Evolutionary conservation across 2,329 filamentous ascomycete species (phyloP), one percentile per base, ranked within the genome.

Genomic region (Colletotrichum filicis): DNA sequence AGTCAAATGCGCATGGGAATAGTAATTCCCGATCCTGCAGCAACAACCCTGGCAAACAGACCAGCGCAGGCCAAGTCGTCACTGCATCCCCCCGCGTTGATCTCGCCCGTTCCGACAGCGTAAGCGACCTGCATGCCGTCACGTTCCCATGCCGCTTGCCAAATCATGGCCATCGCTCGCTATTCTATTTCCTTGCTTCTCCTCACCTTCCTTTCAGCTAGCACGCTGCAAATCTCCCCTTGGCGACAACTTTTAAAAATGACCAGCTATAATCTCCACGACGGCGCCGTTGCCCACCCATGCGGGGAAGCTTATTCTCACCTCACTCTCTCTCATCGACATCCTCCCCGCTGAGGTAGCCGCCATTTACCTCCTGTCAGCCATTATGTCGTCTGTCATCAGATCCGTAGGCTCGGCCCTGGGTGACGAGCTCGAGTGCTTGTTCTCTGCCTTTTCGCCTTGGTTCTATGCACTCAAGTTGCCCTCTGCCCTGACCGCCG

Each of bases 121-220:
- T 12, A 35, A 5, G 46, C 60, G 70, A 26, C 66, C 46, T 65
- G 70, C 66, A 73, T 73, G 66, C 70, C 60, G 70, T 73, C 60
- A 73, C 65, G 46, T 12, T 35, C 49, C 30, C 19, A 19, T 16
- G 35, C 16, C 24, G 49, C 32, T 19, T 42, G 35, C 22, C 49
- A 42, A 24, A 53, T 26, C 22, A 56, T 4, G 16, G 7, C 22
- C 26, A 12, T 28, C 6, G 22, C 22, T 24, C 53, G 37, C 37
- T 42, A 19, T 42, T 28, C 4, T 52, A n/a, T 22, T 8, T 22
- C 19, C 12, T 24, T n/a, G 7, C 35, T 4, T 30, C 60, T 30
- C 19, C 26, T 35, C 70, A 35, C 16, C 49, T 28, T 60, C 19
- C 61, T 26, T 8, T 49, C 42, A n/a, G 42, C 3, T n/a, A 8